Evolutionary conservation across 2,329 filamentous ascomycete genomes (phyloP), one percentile per base, ranked within the genome.

Genomic region (Fusarium metavorans): DNA sequence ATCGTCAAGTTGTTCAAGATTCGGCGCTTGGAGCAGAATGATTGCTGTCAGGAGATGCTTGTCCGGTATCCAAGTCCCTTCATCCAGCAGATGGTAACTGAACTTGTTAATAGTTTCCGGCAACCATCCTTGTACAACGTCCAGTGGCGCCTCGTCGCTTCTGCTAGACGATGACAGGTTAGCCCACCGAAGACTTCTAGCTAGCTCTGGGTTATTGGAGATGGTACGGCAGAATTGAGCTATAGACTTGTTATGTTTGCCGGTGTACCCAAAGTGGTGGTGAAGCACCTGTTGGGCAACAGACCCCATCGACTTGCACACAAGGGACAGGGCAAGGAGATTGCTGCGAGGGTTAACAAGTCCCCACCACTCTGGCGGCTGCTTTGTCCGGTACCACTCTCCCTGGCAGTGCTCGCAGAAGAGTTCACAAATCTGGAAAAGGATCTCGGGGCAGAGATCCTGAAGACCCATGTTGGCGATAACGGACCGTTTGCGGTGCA

Each of bases 281-380:
- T 68, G 30, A 1, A 72, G 70, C 3, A 59, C 27, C 7, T 10
- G 41, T 5, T 72, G 68, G 2, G 70, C 65, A 13, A 72, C 39
- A n/a, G 7, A 6, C 2, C 69, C 43, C 14, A 70, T 35, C 30
- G 25, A 45, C 13, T 6, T 65, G 13, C 43, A 72, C 6, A 64
- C 18, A 0, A 27, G 43, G 1, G 39, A 65, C 5, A 72, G 65
- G 1, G n/a, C 14, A 9, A 63, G 1, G 4, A 73, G 50, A 2
- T 25, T 23, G n/a, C 6, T 23, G 11, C 6, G 20, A 43, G 41
- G 18, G 30, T 32, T 32, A 9, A 10, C 30, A 32, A 32, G 30
- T 10, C 30, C 30, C 30, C 30, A 32, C 30, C 30, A 32, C 9
- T 32, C 11, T 43, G 41, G n/a, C 13, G n/a, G 41, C 20, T 20